Evolutionary conservation across 805 yeast species (phyloP).

Genomic region (Scheffersomyces amazonensis): DNA sequence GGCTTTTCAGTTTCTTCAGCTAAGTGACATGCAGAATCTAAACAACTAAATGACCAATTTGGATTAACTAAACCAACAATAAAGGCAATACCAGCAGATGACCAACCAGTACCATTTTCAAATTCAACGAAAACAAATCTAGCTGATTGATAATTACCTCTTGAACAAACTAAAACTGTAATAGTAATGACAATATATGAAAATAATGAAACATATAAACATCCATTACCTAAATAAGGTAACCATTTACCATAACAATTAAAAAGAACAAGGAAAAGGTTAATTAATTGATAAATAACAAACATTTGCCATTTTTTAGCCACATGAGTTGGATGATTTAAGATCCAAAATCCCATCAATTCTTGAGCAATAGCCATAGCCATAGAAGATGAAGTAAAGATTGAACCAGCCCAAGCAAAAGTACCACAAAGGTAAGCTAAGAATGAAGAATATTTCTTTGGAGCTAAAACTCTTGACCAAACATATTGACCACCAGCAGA

Average conservation of each 20-base stretch:
- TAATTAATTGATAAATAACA: conserved; percentile 34
- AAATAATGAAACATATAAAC: conserved; percentile 32
- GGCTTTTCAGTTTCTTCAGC: conserved; percentile 40
- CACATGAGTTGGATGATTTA: conserved; percentile 32
- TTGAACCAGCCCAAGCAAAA: conserved; percentile 41
- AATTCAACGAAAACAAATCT: conserved; percentile 19
- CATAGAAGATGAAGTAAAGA: conserved; percentile 40
- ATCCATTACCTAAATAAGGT: conserved; percentile 32
- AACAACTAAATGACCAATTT: conserved; percentile 37
- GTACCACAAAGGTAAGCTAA: conserved; percentile 39
- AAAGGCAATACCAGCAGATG: conserved; percentile 32
- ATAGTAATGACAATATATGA: conserved; percentile 34
- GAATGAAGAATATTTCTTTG: conserved; percentile 33
- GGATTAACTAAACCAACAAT: conserved; percentile 38
- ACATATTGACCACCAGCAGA: conserved; percentile 44
- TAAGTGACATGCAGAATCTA: conserved; percentile 41
- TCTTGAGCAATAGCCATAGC: conserved; percentile 32
- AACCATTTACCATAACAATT: conserved; percentile 35
- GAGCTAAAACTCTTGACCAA: conserved; percentile 40
- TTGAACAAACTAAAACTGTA: conserved; percentile 37
- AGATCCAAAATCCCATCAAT: conserved; percentile 35
- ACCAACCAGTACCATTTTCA: conserved; percentile 24
- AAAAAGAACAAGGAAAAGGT: conserved; percentile 27
- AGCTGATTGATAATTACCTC: conserved; percentile 30
- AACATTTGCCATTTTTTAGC: conserved; percentile 35